phyloP scores from a whole-genome alignment of 306 rosid species.

The Rosa multiflora region DNA sequence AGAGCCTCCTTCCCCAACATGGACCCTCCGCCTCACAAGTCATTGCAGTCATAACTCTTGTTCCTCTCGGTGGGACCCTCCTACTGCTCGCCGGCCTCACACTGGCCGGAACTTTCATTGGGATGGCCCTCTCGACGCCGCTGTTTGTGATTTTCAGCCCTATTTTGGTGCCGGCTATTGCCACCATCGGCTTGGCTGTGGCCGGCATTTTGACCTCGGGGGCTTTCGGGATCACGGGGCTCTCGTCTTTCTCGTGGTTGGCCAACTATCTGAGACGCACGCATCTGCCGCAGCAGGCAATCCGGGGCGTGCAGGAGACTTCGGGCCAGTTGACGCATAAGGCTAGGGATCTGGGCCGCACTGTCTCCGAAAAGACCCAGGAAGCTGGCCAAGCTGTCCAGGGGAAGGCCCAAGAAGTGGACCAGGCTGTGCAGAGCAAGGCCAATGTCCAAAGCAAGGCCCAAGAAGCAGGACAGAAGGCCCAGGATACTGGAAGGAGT shows the following conservation, averaged over 20 bases:
- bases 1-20: conserved; percentile 17
- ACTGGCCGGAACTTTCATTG: conserved; percentile 39
- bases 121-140: conserved; percentile 46
- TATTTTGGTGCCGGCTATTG: conserved; percentile 44
- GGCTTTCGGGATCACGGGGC: conserved; percentile 49
- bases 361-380: conserved; percentile 14
- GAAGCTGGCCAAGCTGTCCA: neutral
- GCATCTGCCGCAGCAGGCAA: conserved; percentile 28
- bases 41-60: conserved; percentile 36
- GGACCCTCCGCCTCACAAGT: conserved; percentile 34
- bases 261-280: conserved; percentile 32
- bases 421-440: neutral
- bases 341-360: conserved; percentile 15
- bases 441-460: neutral
- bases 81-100: conserved; percentile 47
- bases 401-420: neutral
- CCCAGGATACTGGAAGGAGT: neutral
- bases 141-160: conserved; percentile 61
- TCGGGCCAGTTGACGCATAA: conserved; percentile 28
- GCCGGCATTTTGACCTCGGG: conserved; percentile 58
- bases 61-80: conserved; percentile 49
- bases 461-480: conserved; percentile 8
- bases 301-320: conserved; percentile 26
- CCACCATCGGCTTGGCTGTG: conserved; percentile 33
- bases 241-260: conserved; percentile 63